Evolutionary conservation across 306 rosid genomes (phyloP).

Genomic region (Ormosia semicastrata): DNA sequence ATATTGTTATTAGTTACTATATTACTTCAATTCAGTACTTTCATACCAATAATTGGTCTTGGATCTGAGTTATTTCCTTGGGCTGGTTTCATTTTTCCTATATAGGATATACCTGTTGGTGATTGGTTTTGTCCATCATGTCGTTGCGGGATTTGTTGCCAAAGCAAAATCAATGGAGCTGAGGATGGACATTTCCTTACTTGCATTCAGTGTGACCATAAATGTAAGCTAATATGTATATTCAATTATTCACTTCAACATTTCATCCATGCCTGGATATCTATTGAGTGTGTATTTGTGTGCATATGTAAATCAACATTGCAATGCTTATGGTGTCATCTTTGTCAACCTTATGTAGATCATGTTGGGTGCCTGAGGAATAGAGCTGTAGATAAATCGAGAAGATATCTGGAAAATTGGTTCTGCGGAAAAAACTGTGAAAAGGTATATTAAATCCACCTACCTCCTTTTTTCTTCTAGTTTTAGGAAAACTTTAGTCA

Average conservation of each 20-base stretch:
- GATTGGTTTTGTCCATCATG: conserved; percentile 94
- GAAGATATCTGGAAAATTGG: conserved; percentile 42
- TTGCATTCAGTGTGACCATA: conserved; percentile 77
- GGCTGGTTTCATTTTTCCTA: conserved; percentile 19
- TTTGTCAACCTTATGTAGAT: conserved; percentile 52
- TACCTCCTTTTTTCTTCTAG: neutral
- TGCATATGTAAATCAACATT: neutral
- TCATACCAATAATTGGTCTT: conserved; percentile 13
- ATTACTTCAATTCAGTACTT: neutral
- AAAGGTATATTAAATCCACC: conserved; percentile 47
- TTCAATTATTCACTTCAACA: conserved; percentile 16
- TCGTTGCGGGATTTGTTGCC: conserved; percentile 65
- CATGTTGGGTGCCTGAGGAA: conserved; percentile 58
- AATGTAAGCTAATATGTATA: conserved; percentile 47
- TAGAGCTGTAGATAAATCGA: conserved; percentile 23
- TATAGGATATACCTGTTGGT: conserved; percentile 76
- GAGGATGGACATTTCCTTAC: conserved; percentile 41
- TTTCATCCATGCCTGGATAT: neutral
- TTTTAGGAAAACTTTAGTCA: neutral
- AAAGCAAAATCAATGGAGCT: conserved; percentile 36
- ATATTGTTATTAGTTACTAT: neutral
- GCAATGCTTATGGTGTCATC: conserved; percentile 14
- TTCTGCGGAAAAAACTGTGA: conserved; percentile 67
- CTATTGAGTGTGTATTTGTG: neutral
- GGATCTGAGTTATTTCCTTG: conserved; percentile 28